These are phyloP conservation scores for Penicillium steckii DNA, from an alignment of 495 filamentous ascomycete genomes.

Conservation along the genomic window DNA sequence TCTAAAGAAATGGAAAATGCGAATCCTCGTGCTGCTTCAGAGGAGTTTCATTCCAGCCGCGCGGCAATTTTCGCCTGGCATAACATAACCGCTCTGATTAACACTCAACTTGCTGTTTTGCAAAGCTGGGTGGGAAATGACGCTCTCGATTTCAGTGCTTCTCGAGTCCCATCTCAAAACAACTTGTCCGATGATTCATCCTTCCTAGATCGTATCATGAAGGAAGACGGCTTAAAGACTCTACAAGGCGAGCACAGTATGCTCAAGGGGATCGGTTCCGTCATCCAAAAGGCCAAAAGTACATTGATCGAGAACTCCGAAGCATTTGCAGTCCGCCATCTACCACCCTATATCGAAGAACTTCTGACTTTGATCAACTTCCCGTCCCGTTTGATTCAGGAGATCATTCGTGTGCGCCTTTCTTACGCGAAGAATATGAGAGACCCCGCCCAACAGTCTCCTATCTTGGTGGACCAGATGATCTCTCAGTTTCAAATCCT, in stretches of 20 bases:
- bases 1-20: conserved; percentile 66
- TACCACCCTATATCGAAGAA: conserved; percentile 97
- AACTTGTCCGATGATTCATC: conserved; percentile 83
- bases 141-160: conserved; percentile 83
- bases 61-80: conserved; percentile 92
- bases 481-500: conserved; percentile 94
- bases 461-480: conserved; percentile 94
- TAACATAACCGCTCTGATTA: conserved; percentile 97
- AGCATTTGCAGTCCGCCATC: conserved; percentile 82
- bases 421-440: conserved; percentile 92
- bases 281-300: conserved; percentile 89
- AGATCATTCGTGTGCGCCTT: conserved; percentile 92
- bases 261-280: conserved; percentile 74
- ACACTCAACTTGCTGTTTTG: conserved; percentile 84
- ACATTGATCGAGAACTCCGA: conserved; percentile 87
- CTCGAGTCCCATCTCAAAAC: conserved; percentile 43
- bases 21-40: conserved; percentile 70
- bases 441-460: conserved; percentile 78
- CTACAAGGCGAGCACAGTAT: conserved; percentile 81
- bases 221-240: conserved; percentile 91
- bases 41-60: conserved; percentile 72
- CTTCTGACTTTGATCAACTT: conserved; percentile 95
- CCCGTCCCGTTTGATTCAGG: conserved; percentile 90
- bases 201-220: conserved; percentile 96
- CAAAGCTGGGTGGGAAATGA: conserved; percentile 97